Evolutionary conservation across 2,329 filamentous ascomycete genomes (phyloP), one percentile per base, ranked within the genome.

Genomic region (Aspergillus thermomutatus): DNA sequence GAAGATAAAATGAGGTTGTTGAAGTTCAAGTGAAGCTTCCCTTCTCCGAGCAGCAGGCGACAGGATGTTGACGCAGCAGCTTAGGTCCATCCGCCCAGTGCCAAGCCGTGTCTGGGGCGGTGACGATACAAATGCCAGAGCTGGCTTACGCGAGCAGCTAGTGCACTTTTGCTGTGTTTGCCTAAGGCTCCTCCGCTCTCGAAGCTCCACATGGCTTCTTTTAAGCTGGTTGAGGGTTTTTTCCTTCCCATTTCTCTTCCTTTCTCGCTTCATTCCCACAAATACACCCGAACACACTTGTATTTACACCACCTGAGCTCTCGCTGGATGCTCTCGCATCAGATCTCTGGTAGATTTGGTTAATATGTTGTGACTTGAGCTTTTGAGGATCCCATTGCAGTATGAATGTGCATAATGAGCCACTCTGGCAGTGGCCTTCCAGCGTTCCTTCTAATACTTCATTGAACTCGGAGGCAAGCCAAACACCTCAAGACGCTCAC

Each of bases 51-150:
- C 59, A 62, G 54, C 55, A 66, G 69, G 65, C 66, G 69, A 61
- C 71, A 65, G 64, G 66, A 66, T 70, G 71, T 70, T 70, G 67
- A 69, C 69, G 70, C 63, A 64, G 61, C 50, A 49, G 57, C 52
- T 56, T 54, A 26, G 48, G 26, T 50, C 40, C 41, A 27, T 23
- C 41, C 5, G 26, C 52, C 23, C n/a, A 46, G 19, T 47, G 55
- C 57, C 61, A 64, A 64, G 60, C 50, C 46, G 25, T 41, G 55
- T 53, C 21, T 21, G 21, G 54, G 57, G 58, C 57, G 54, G 54
- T 62, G 55, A 57, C 43, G 43, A 21, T 46, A 26, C 43, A 23
- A 23, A 45, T 37, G 62, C 64, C 61, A 55, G 45, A 65, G 65
- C 19, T 25, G 43, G 43, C 43, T 46, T 46, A 46, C 43, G 43